Base-by-base conservation (phyloP, 768 basidiomycete genomes). In the Mycena kentingensis region DNA sequence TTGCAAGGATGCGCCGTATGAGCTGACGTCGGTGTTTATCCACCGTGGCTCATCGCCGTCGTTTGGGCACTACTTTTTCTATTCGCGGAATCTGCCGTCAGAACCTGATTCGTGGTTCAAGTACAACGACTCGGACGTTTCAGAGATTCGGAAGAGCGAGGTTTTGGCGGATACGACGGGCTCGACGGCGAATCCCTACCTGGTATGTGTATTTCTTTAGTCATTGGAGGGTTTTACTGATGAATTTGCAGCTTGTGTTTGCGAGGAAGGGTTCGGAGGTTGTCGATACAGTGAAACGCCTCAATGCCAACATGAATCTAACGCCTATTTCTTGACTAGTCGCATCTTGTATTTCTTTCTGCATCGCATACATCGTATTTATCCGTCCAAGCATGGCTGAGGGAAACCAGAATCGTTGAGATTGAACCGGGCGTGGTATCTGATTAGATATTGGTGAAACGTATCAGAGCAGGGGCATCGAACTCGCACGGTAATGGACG, bases 11-110 rank as follows among this genome's bases (percentile, higher is more conserved):
- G 83, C 82, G 7, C 85, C 86, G 26, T 98, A 97, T 66, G 92
- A 97, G 64, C 79, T 98, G 37, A 93, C 91, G 0, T 90, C 92
- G 10, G 96, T 98, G 18, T 98, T 93, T 75, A 88, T 98, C 54
- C 95, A 98, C 68, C 87, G 95, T 25, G 95, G 94, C 42, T 80
- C 86, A 48, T 88, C 85, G 16, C 85, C 91, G 2, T 88, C 88
- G 6, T 93, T 84, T 72, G 93, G 93, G 3, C 95, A 97, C 66
- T 97, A 97, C 70, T 98, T 93, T 77, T 92, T 98, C 70, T 97
- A 96, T 68, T 91, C 94, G 49, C 81, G 93, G 34, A 80, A 93
- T 67, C 75, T 97, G 13, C 95, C 93, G 1, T 81, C 83, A 42
- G 70, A 83, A 21, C 85, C 86, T 11, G 88, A 97, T 51, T 77